Base-by-base conservation (phyloP, 352 stramenopile genomes). In the Globisporangium radiosum region DNA sequence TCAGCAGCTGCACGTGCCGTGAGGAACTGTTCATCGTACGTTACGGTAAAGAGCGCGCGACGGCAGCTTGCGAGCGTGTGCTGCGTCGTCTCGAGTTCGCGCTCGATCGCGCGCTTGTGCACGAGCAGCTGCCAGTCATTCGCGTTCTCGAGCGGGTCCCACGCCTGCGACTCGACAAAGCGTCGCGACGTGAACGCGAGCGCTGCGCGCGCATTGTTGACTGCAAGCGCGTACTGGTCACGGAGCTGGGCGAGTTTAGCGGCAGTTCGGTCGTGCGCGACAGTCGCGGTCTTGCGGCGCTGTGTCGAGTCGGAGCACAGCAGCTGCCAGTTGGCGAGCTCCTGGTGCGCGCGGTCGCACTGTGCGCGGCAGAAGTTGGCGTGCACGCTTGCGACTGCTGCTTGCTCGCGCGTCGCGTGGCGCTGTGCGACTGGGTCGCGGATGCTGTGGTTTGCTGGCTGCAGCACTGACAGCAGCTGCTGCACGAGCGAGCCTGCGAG, bases 121-220 rank as follows among this genome's bases (percentile, higher is more conserved):
- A 91, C 78, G 9, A 93, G 66, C 5, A 79, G 67, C 25, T 57
- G 72, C 78, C 84, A 88, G 59, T 93, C 76, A 53, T 90, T 93
- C 4, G 84, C 81, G 56, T 93, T 93, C 60, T 93, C 84, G 2
- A 93, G 62, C 1, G 75, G 70, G 62, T 93, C 84, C 84, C 84
- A 93, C 5, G 81, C 76, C 55, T 91, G 81, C 5, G 78, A 70
- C 58, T 88, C 65, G 17, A 73, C 70, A 53, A 91, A 89, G 1
- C 64, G 63, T 0, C 73, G 70, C 11, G 73, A 85, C 1, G 69
- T 51, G 33, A 88, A 90, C 38, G 85, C 75, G 5, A 90, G 62
- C 2, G 76, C 75, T 51, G 66, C 69, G 48, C 69, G 70, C 5
- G 81, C 73, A 19, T 71, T 75, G 4, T 64, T 56, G 2, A 80